These are phyloP conservation scores for Diplocarpon rosae DNA, from an alignment of 2,329 filamentous ascomycete species.

Conservation along the genomic window DNA sequence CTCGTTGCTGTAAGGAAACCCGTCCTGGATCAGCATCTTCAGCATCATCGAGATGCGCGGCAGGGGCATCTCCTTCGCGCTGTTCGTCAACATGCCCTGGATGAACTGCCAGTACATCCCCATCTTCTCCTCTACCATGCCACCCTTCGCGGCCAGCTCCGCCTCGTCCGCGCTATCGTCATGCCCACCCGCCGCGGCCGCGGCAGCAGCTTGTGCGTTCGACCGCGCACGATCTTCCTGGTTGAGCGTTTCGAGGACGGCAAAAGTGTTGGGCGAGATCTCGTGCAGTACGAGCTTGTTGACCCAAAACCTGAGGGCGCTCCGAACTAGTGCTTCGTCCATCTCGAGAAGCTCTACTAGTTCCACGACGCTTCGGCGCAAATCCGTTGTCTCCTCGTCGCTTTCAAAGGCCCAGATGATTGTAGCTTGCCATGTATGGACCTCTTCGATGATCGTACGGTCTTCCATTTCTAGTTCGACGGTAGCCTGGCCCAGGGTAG, in stretches of 20 bases:
- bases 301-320: constrained; percentile 63
- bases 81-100: constrained; percentile 88
- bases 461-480: constrained; percentile 79
- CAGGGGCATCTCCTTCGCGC: constrained; percentile 67
- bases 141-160: constrained; percentile 33
- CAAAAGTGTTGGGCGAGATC: constrained; percentile 42
- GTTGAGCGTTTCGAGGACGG: constrained; percentile 56
- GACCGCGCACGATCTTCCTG: constrained; percentile 28
- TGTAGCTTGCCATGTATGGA: constrained; percentile 75
- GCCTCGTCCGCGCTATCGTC: constrained; percentile 20
- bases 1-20: constrained; percentile 82
- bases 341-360: constrained; percentile 50
- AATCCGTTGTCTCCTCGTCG: constrained; percentile 20
- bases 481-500: constrained; percentile 67
- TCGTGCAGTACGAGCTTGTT: constrained; percentile 54
- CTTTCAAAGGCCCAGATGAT: constrained; percentile 74
- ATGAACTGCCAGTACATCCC: constrained; percentile 86
- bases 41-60: constrained; percentile 86
- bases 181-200: constrained; percentile 4
- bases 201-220: constrained; percentile 19
- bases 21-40: constrained; percentile 79
- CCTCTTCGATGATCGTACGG: constrained; percentile 59
- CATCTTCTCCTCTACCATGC: constrained; percentile 53
- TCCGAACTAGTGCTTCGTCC: constrained; percentile 59
- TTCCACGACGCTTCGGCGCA: constrained; percentile 37